A percentile compares a stretch with the other conserved stretches of the same genome.
Conservation (phyloP, 78 protist genomes). For the Dictyostelium brefeldianum region DNA sequence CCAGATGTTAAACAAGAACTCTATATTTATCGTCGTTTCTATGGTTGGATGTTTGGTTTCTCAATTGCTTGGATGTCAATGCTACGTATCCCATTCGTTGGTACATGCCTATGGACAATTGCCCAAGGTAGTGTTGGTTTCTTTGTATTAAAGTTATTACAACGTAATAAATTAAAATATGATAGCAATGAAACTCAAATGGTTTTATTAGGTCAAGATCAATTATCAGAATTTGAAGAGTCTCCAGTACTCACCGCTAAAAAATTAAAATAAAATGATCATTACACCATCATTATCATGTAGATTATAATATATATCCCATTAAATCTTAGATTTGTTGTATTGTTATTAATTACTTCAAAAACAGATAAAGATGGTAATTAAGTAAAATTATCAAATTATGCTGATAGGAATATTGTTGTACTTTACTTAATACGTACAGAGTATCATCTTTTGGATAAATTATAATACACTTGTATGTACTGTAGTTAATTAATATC, state of each 20-base stretch:
- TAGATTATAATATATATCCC: neutral
- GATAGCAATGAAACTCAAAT: neutral
- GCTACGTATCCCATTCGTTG: conserved; percentile 43
- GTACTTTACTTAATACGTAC: no score
- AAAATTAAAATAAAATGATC: neutral
- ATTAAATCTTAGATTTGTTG: neutral
- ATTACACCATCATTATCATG: neutral
- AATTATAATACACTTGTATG: no score
- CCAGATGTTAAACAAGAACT: conserved; percentile 50
- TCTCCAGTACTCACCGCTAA: conserved; percentile 6
- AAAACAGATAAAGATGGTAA: no score
- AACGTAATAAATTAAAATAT: conserved; percentile 57
- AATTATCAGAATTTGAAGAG: neutral
- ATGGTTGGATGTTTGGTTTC: conserved; percentile 70
- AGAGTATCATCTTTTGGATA: no score
- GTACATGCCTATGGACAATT: conserved; percentile 19
- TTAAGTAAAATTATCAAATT: no score
- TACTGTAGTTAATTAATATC: no score
- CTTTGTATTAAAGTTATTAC: neutral
- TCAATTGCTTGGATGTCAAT: neutral
- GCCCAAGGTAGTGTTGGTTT: conserved; percentile 43
- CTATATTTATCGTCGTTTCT: conserved; percentile 46
- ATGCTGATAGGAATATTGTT: no score
- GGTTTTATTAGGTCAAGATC: conserved; percentile 17
- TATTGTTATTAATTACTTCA: no score